phyloP scores from a whole-genome alignment of 202 grass and related monocot genomes.

The Zizania palustris region DNA sequence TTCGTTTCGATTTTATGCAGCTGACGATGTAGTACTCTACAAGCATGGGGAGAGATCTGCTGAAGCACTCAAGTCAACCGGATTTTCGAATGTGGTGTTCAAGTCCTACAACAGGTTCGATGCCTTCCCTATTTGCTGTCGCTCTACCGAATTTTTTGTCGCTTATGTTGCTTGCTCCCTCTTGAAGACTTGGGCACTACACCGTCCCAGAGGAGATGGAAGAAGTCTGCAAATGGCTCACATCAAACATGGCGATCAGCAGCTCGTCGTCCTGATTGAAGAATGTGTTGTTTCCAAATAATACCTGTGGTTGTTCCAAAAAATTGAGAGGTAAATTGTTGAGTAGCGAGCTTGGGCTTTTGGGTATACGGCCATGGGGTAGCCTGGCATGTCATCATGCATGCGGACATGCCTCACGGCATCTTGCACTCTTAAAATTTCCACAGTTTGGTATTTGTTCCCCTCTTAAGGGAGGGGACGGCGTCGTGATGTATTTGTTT shows the following conservation, averaged over 20 bases:
- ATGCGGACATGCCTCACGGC: constrained; percentile 18
- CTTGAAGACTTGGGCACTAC: constrained; percentile 86
- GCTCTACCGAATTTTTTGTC: constrained; percentile 12
- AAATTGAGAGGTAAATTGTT: constrained; percentile 43
- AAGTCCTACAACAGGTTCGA: constrained; percentile 80
- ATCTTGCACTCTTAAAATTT: constrained; percentile 37
- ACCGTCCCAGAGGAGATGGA: constrained; percentile 94
- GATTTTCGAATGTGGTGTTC: constrained; percentile 76
- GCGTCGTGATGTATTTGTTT: constrained; percentile 19
- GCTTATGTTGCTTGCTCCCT: background rate
- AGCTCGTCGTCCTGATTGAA: constrained; percentile 49
- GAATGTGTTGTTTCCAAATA: constrained; percentile 46
- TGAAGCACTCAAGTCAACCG: constrained; percentile 65
- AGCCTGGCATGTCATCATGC: constrained; percentile 37
- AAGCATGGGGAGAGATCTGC: constrained; percentile 90
- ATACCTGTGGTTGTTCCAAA: constrained; percentile 50
- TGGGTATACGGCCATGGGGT: constrained; percentile 57
- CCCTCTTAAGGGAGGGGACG: background rate
- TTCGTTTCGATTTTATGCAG: constrained; percentile 52
- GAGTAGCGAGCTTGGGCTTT: constrained; percentile 45
- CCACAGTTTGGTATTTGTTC: constrained; percentile 28
- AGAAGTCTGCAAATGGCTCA: constrained; percentile 82
- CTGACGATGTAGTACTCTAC: constrained; percentile 85
- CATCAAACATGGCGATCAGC: constrained; percentile 52
- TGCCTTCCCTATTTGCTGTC: constrained; percentile 21